phyloP scores from a whole-genome alignment of 768 basidiomycete species.

The Lactarius evosmus region DNA sequence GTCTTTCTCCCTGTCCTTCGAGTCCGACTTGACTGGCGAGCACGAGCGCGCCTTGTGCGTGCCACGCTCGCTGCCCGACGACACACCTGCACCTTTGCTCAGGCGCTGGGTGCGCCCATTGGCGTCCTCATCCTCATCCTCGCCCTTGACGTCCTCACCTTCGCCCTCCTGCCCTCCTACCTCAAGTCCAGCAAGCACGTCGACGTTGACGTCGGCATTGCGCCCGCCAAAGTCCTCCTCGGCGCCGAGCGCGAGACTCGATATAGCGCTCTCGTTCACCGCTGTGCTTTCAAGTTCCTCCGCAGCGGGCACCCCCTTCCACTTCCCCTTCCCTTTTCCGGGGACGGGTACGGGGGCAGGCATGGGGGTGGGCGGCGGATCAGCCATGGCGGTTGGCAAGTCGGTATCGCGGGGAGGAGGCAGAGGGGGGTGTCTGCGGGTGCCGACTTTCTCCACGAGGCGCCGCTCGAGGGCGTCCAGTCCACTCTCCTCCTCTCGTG shows the following conservation, averaged over 20 bases:
- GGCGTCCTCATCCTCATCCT: conserved; percentile 1
- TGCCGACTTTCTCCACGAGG: conserved; percentile 70
- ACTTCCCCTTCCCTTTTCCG: conserved; percentile 6
- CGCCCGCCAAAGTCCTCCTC: conserved; percentile 30
- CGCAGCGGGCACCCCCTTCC: not conserved
- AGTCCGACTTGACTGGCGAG: conserved; percentile 11
- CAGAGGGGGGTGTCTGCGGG: conserved; percentile 42
- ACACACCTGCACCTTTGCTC: conserved; percentile 20
- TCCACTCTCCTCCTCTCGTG: conserved; percentile 45
- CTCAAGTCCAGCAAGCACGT: conserved; percentile 10
- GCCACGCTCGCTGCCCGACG: conserved; percentile 24
- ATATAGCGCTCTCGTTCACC: conserved; percentile 48
- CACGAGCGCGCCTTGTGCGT: conserved; percentile 26
- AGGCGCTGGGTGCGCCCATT: conserved; percentile 26
- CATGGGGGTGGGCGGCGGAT: conserved; percentile 2
- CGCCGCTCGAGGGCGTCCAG: conserved; percentile 71
- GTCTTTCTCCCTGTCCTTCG: conserved; percentile 29
- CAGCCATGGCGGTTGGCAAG: not conserved
- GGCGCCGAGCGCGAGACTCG: conserved; percentile 43
- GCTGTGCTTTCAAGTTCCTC: not conserved
- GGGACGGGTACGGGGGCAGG: conserved; percentile 15
- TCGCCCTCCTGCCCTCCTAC: too few species aligned
- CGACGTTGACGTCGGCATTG: conserved; percentile 43
- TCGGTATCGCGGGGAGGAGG: too few species aligned
- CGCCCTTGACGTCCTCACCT: conserved; percentile 3